phyloP scores from a whole-genome alignment of 768 basidiomycete species.

The Kwoniella botswanensis region DNA sequence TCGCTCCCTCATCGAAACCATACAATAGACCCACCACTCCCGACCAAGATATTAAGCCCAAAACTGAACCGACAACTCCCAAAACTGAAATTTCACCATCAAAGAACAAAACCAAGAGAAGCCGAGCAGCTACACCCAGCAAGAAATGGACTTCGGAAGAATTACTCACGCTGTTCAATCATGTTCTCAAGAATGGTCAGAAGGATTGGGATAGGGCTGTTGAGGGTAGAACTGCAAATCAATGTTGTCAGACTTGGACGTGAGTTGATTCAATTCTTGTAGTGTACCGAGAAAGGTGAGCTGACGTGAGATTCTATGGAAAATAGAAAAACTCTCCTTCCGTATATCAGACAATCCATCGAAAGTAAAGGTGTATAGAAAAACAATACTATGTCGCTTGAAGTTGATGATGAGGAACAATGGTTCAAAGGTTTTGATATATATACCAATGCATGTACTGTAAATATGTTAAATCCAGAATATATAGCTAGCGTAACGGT shows the following conservation, averaged over 20 bases:
- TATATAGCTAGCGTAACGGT: no score
- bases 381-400: background rate
- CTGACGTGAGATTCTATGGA: slow-evolving; percentile 2
- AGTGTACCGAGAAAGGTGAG: background rate
- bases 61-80: background rate
- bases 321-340: slow-evolving; percentile 2
- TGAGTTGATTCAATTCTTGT: slow-evolving; percentile 5
- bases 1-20: background rate
- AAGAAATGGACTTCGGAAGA: slow-evolving; percentile 26
- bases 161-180: slow-evolving; percentile 22
- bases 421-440: background rate
- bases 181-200: slow-evolving; percentile 13
- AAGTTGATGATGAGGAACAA: background rate
- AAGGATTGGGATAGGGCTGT: slow-evolving; percentile 21
- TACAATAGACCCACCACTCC: slow-evolving; percentile 3
- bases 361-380: background rate
- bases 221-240: slow-evolving; percentile 27
- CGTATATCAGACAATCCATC: slow-evolving; percentile 4
- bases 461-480: no score
- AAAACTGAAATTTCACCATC: background rate
- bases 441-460: no score
- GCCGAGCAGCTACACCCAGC: background rate
- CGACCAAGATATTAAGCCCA: background rate
- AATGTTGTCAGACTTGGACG: slow-evolving; percentile 27
- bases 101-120: background rate